A percentile compares a stretch with the other conserved stretches of the same genome.
phyloP scores from a whole-genome alignment of 2,329 filamentous ascomycete genomes.

The Colletotrichum scovillei region DNA sequence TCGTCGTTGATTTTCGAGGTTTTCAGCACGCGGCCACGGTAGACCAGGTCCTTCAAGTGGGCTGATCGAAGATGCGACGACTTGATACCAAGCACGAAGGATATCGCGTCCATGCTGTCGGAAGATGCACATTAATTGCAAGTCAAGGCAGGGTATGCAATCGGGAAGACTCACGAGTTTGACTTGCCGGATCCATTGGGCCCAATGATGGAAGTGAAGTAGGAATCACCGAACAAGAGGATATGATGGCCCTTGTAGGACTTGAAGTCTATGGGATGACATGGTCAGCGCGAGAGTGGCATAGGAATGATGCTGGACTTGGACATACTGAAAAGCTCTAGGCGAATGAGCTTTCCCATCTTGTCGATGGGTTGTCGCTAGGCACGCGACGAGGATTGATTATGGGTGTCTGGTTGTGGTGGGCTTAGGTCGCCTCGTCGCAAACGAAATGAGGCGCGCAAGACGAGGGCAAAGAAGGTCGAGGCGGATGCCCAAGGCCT shows the following conservation, averaged over 20 bases:
- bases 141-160: neutral
- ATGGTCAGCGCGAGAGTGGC: conserved; percentile 11
- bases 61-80: conserved; percentile 97
- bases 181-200: conserved; percentile 99
- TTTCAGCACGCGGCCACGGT: conserved; percentile 92
- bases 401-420: neutral
- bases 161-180: conserved; percentile 77
- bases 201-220: conserved; percentile 99
- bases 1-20: conserved; percentile 94
- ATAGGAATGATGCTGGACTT: neutral
- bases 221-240: conserved; percentile 95
- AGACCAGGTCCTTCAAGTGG: conserved; percentile 93
- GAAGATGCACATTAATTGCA: conserved; percentile 38
- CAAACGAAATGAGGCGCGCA: conserved; percentile 11
- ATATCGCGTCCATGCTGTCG: conserved; percentile 95
- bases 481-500: neutral
- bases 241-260: conserved; percentile 98
- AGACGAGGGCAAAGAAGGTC: neutral
- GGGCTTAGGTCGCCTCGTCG: conserved; percentile 8
- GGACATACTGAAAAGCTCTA: conserved; percentile 89
- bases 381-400: conserved; percentile 9
- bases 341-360: conserved; percentile 96
- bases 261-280: conserved; percentile 83
- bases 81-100: conserved; percentile 98
- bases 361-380: conserved; percentile 48